phyloP scores from a whole-genome alignment of 1,139 yeast species.

The Trichomonascaceae sp. region DNA sequence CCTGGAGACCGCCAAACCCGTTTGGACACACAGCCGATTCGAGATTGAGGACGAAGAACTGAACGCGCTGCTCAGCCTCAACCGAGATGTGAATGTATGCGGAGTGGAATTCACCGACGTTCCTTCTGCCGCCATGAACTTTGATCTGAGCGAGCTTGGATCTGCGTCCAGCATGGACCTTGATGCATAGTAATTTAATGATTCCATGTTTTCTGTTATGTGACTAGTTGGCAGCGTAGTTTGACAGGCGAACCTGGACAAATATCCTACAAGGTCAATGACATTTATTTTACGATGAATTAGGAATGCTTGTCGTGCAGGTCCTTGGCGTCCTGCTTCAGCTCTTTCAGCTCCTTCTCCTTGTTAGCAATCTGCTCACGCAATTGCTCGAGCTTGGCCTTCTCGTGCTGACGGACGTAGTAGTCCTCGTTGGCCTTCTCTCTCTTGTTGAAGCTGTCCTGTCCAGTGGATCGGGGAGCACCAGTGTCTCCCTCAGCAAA shows the following conservation, averaged over 20 bases:
- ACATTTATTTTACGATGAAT: neutral
- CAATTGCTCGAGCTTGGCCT: slow-evolving; percentile 44
- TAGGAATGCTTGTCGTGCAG: slow-evolving; percentile 1
- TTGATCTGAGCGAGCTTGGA: slow-evolving; percentile 4
- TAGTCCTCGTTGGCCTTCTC: slow-evolving; percentile 61
- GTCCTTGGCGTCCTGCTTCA: slow-evolving; percentile 27
- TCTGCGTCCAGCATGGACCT: neutral
- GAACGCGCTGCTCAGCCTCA: slow-evolving; percentile 13
- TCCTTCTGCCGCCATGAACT: slow-evolving; percentile 14
- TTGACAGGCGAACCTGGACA: too few species aligned
- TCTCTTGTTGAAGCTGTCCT: slow-evolving; percentile 32
- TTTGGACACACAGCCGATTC: slow-evolving; percentile 71
- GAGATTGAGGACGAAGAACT: slow-evolving; percentile 22
- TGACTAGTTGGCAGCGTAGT: too few species aligned
- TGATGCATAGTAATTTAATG: too few species aligned
- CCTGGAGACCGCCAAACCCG: slow-evolving; percentile 47
- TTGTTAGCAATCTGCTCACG: slow-evolving; percentile 21
- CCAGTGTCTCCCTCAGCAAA: slow-evolving; percentile 45
- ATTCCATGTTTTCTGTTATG: too few species aligned
- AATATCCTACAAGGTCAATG: neutral
- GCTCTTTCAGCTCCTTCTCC: slow-evolving; percentile 16
- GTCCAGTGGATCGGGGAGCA: slow-evolving; percentile 28
- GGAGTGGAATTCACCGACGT: slow-evolving; percentile 21
- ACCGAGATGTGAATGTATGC: slow-evolving; percentile 12
- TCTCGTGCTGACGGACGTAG: slow-evolving; percentile 49